Percentiles rank a stretch among this genome's conserved stretches.
phyloP scores from a whole-genome alignment of 2,329 filamentous ascomycete genomes.

The Fonsecaea pedrosoi region DNA sequence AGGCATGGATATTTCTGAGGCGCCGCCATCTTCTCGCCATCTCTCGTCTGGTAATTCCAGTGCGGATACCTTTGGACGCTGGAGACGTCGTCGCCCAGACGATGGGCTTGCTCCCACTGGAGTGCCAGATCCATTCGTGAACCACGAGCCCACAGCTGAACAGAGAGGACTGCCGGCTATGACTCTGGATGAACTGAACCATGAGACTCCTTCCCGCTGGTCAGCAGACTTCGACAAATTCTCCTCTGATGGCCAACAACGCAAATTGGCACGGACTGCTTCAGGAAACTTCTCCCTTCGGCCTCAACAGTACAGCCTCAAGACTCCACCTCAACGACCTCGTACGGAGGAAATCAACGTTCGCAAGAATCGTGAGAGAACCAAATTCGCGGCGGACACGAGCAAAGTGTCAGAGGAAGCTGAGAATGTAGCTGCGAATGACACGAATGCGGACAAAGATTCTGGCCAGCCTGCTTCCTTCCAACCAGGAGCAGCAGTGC shows the following conservation, averaged over 20 bases:
- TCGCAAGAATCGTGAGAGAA: neutral
- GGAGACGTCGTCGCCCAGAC: neutral
- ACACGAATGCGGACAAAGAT: neutral
- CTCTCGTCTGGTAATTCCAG: constrained; percentile 3
- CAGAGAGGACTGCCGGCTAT: neutral
- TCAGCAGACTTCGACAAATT: constrained; percentile 10
- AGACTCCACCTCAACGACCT: neutral
- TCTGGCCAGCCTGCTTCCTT: neutral
- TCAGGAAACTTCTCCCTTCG: neutral
- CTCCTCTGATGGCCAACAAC: constrained; percentile 5
- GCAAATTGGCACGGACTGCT: neutral
- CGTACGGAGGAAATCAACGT: neutral
- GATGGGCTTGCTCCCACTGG: too few relatives aligned
- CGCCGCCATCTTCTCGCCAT: neutral
- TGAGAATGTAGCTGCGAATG: neutral
- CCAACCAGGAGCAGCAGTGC: neutral
- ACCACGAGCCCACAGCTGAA: neutral
- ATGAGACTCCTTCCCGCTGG: neutral
- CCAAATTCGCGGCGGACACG: neutral
- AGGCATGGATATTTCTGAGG: neutral
- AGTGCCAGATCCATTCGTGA: neutral
- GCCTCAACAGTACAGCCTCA: constrained; percentile 1
- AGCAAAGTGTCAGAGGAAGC: neutral
- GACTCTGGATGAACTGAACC: neutral
- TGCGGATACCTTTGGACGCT: neutral